Evolutionary conservation across 2,329 filamentous ascomycete genomes (phyloP).

Genomic region (Laburnicola sp.): DNA sequence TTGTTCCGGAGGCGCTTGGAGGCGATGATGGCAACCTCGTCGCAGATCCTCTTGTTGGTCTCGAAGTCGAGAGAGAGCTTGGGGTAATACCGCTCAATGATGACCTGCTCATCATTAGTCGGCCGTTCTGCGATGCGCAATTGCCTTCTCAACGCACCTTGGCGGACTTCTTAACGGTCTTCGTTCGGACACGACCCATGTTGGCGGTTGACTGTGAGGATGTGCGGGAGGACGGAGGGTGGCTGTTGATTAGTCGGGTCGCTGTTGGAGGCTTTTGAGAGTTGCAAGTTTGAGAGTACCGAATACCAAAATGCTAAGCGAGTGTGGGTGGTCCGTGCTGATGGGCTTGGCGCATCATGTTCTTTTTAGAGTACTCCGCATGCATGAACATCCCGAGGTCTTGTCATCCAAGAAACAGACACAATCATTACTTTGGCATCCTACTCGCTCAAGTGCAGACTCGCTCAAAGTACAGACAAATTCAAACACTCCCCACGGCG

Average conservation of each 20-base stretch:
- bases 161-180: conserved; percentile 82
- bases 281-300: conserved; percentile 1
- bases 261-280: conserved; percentile 27
- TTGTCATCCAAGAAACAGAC: neutral
- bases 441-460: conserved; percentile 1
- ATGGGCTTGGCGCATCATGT: neutral
- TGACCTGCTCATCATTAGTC: conserved; percentile 68
- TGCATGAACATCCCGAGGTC: neutral
- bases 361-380: neutral
- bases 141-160: conserved; percentile 69
- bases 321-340: conserved; percentile 15
- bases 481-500: neutral
- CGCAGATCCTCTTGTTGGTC: conserved; percentile 99
- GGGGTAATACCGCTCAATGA: conserved; percentile 86
- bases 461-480: conserved; percentile 5
- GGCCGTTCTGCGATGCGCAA: neutral
- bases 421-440: conserved; percentile 8
- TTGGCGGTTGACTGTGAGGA: conserved; percentile 42
- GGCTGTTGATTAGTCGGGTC: conserved; percentile 36
- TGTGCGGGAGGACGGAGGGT: conserved; percentile 28
- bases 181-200: conserved; percentile 62
- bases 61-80: conserved; percentile 99
- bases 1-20: conserved; percentile 99
- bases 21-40: conserved; percentile 98
- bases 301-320: conserved; percentile 22